phyloP scores from a whole-genome alignment of 345 rosid genomes.

The Physaria fendleri region DNA sequence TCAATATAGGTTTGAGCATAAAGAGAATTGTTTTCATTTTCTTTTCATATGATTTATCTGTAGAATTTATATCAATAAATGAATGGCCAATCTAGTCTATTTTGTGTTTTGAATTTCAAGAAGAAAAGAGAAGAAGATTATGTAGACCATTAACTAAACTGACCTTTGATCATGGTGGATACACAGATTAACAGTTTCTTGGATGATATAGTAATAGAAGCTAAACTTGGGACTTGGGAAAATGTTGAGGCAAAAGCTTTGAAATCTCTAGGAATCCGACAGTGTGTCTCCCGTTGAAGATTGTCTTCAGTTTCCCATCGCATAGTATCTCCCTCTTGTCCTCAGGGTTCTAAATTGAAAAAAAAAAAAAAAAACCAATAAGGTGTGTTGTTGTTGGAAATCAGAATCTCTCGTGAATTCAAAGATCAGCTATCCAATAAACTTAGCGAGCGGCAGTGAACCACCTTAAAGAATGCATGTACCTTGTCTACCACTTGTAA shows the following conservation, averaged over 20 bases:
- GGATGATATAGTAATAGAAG: not conserved
- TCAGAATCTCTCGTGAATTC: not conserved
- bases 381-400: not conserved
- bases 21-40: not conserved
- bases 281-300: slow-evolving; percentile 58
- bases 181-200: not conserved
- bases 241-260: slow-evolving; percentile 52
- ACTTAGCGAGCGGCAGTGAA: slow-evolving; percentile 28
- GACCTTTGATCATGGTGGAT: not conserved
- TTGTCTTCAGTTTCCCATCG: slow-evolving; percentile 65
- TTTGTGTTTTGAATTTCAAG: not conserved
- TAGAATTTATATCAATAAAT: not conserved
- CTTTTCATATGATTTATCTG: not conserved
- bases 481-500: not conserved
- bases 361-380: not conserved
- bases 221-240: slow-evolving; percentile 43
- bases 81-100: too few relatives aligned
- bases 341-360: slow-evolving; percentile 58
- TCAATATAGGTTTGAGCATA: slow-evolving; percentile 11
- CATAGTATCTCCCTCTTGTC: slow-evolving; percentile 65
- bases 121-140: not conserved
- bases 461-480: slow-evolving; percentile 3
- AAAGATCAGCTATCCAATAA: slow-evolving; percentile 28
- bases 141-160: not conserved
- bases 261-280: slow-evolving; percentile 69